phyloP scores from a whole-genome alignment of 306 rosid genomes.

The Canavalia gladiata region DNA sequence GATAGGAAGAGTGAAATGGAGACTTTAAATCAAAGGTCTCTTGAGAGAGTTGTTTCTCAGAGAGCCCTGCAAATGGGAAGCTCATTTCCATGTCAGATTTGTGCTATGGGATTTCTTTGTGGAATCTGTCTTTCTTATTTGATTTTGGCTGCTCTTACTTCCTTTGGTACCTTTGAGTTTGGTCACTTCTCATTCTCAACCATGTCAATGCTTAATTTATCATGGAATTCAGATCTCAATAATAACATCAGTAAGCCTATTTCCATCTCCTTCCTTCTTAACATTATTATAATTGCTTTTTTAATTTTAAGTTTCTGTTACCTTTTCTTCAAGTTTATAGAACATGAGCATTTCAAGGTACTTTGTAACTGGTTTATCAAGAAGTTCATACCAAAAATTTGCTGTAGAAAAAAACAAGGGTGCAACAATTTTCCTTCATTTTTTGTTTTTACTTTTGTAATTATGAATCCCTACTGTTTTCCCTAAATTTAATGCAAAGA shows the following conservation, averaged over 20 bases:
- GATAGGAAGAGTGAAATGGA: slow-evolving; percentile 53
- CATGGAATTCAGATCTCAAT: slow-evolving; percentile 57
- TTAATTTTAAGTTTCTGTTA: not conserved
- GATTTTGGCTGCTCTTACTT: slow-evolving; percentile 69
- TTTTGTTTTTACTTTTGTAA: not conserved
- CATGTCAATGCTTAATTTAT: slow-evolving; percentile 34
- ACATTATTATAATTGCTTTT: not conserved
- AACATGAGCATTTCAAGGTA: not conserved
- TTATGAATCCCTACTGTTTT: slow-evolving; percentile 14
- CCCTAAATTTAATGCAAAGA: slow-evolving; percentile 4
- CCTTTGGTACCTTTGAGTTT: slow-evolving; percentile 61
- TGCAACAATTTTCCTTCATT: not conserved
- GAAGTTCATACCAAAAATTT: not conserved
- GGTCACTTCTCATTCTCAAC: slow-evolving; percentile 57
- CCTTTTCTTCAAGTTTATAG: not conserved
- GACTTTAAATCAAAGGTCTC: slow-evolving; percentile 58
- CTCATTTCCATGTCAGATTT: no score
- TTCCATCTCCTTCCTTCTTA: not conserved
- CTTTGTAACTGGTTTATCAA: slow-evolving; percentile 8
- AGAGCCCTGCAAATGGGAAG: no score
- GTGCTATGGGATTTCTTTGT: slow-evolving; percentile 63
- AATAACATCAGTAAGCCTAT: slow-evolving; percentile 58
- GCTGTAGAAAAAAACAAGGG: not conserved
- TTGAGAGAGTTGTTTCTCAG: not conserved
- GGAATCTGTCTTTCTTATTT: slow-evolving; percentile 57